phyloP scores from a whole-genome alignment of 1,284 basidiomycete genomes.

The Leccinum variabile region DNA sequence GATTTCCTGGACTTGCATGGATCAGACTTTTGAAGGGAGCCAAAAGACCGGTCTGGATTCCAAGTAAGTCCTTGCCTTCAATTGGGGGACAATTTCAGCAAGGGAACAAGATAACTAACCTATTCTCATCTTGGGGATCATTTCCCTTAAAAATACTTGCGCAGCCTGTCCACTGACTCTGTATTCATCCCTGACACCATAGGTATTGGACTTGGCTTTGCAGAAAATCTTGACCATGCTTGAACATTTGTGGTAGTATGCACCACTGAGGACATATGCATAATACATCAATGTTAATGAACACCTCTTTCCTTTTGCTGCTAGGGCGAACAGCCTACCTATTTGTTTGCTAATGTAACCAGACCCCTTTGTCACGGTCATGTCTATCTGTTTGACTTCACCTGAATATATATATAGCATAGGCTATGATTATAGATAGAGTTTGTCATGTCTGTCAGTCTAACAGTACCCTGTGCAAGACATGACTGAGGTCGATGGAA shows the following conservation, averaged over 20 bases:
- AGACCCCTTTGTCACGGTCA: too few relatives aligned
- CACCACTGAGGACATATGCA: conserved; percentile 4
- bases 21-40: conserved; percentile 9
- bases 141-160: neutral
- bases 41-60: conserved; percentile 8
- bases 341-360: too few relatives aligned
- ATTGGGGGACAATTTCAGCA: too few relatives aligned
- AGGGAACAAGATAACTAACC: neutral
- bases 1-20: neutral
- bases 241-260: conserved; percentile 1
- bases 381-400: too few relatives aligned
- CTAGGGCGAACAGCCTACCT: neutral
- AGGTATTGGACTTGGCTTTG: conserved; percentile 1
- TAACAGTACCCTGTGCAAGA: too few relatives aligned
- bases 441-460: too few relatives aligned
- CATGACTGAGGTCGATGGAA: too few relatives aligned
- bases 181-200: conserved; percentile 15
- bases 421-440: too few relatives aligned
- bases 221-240: neutral
- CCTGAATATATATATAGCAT: too few relatives aligned
- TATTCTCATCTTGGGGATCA: neutral
- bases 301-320: neutral
- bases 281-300: conserved; percentile 10
- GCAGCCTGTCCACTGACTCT: conserved; percentile 8
- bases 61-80: conserved; percentile 2